Evolutionary conservation across 108 stramenopile species (phyloP).

Genomic region (Fragilaria crotonensis): DNA sequence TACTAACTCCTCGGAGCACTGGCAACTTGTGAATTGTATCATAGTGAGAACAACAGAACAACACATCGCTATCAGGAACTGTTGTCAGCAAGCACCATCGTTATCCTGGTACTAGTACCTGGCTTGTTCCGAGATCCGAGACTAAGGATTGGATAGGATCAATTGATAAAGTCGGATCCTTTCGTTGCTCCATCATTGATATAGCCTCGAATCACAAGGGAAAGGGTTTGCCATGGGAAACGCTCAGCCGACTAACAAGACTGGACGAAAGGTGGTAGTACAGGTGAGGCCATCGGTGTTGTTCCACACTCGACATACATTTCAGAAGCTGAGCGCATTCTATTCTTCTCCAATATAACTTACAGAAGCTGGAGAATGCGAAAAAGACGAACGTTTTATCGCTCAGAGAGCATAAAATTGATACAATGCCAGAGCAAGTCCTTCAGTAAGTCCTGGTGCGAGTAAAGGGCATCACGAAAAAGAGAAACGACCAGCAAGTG

Average conservation of each 20-base stretch:
- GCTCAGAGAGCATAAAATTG: conserved; percentile 67
- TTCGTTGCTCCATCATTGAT: too few relatives aligned
- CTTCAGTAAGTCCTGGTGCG: conserved; percentile 55
- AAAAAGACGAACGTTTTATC: conserved; percentile 64
- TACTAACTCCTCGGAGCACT: too few relatives aligned
- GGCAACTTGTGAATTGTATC: too few relatives aligned
- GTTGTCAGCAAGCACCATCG: too few relatives aligned
- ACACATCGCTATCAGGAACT: too few relatives aligned
- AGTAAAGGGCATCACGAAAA: neutral
- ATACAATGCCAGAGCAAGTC: conserved; percentile 51
- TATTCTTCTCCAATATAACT: neutral
- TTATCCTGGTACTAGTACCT: too few relatives aligned
- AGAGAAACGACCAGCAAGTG: too few relatives aligned
- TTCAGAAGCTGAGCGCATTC: conserved; percentile 1
- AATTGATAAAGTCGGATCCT: too few relatives aligned
- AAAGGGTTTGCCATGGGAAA: conserved; percentile 83
- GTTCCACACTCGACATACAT: neutral
- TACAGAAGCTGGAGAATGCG: conserved; percentile 60
- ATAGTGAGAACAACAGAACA: too few relatives aligned
- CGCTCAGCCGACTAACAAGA: conserved; percentile 61
- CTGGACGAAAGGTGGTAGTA: conserved; percentile 55
- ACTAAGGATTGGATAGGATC: too few relatives aligned
- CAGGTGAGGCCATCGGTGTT: conserved; percentile 39
- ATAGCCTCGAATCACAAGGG: too few relatives aligned
- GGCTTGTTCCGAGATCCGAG: too few relatives aligned